These are phyloP conservation scores for Xylaria sp. DNA, from an alignment of 495 filamentous ascomycete species.

Conservation along the genomic window DNA sequence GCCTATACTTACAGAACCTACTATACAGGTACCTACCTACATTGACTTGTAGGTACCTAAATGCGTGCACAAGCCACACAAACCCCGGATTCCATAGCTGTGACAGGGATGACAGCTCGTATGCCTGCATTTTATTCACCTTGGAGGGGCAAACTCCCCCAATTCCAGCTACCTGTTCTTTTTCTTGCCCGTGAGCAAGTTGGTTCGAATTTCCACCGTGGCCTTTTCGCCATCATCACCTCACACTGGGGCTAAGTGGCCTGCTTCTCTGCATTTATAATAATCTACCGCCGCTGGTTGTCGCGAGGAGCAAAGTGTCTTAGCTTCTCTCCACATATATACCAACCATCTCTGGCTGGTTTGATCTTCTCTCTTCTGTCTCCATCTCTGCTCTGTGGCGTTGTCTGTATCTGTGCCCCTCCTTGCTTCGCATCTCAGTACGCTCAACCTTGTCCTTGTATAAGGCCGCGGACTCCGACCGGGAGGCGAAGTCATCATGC, in stretches of 20 bases:
- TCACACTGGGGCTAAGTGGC: neutral
- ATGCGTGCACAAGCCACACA: slow-evolving; percentile 22
- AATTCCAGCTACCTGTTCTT: slow-evolving; percentile 29
- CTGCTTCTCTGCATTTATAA: slow-evolving; percentile 11
- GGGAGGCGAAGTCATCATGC: slow-evolving; percentile 43
- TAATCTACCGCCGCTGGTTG: neutral
- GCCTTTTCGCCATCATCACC: slow-evolving; percentile 40
- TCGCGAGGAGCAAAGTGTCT: neutral
- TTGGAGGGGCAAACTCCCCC: slow-evolving; percentile 18
- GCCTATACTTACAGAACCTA: too few species aligned
- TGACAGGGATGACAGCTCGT: slow-evolving; percentile 19
- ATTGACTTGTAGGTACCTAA: too few species aligned
- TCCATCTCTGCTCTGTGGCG: neutral
- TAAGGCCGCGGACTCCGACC: slow-evolving; percentile 20
- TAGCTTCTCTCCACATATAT: slow-evolving; percentile 1
- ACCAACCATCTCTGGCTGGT: slow-evolving; percentile 5
- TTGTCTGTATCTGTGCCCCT: neutral
- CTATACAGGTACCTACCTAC: too few species aligned
- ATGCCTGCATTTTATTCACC: slow-evolving; percentile 8
- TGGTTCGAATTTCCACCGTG: slow-evolving; percentile 44
- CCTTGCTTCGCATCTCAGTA: slow-evolving; percentile 6
- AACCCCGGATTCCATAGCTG: slow-evolving; percentile 36
- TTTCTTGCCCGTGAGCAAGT: slow-evolving; percentile 29
- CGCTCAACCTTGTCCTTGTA: neutral
- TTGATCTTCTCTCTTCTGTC: neutral